phyloP scores from a whole-genome alignment of 129 eudicot genomes.

The Gnaphalium uliginosum region DNA sequence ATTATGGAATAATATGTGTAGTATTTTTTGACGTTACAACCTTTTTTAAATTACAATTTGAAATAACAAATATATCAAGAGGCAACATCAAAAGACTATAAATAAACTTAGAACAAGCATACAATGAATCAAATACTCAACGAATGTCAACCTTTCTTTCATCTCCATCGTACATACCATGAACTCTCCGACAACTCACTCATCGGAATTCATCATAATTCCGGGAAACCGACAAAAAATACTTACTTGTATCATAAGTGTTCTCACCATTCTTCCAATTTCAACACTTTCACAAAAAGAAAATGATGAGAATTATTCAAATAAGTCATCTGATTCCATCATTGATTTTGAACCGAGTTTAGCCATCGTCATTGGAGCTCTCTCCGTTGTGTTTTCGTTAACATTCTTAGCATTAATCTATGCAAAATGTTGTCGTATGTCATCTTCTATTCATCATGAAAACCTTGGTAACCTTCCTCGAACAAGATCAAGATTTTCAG shows the following conservation, averaged over 20 bases:
- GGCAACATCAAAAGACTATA: slow-evolving; percentile 24
- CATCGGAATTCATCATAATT: slow-evolving; percentile 29
- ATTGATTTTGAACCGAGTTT: slow-evolving; percentile 63
- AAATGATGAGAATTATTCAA: slow-evolving; percentile 11
- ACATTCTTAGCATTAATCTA: slow-evolving; percentile 52
- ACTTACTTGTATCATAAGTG: slow-evolving; percentile 8
- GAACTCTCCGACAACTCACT: slow-evolving; percentile 30
- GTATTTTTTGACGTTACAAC: not conserved
- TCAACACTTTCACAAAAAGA: slow-evolving; percentile 25
- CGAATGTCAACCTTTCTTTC: slow-evolving; percentile 28
- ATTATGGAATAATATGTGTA: not conserved
- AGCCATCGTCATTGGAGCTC: slow-evolving; percentile 65
- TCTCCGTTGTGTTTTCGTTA: slow-evolving; percentile 55
- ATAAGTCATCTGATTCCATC: slow-evolving; percentile 32
- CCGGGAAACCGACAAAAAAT: not conserved
- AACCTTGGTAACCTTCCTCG: slow-evolving; percentile 30
- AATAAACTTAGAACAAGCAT: slow-evolving; percentile 21
- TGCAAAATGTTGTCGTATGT: slow-evolving; percentile 40
- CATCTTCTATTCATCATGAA: slow-evolving; percentile 25
- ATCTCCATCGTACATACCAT: slow-evolving; percentile 19
- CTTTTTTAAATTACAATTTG: not conserved
- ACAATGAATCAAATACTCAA: slow-evolving; percentile 14
- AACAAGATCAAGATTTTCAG: slow-evolving; percentile 57
- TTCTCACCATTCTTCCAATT: slow-evolving; percentile 23
- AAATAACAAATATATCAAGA: slow-evolving; percentile 9